These are phyloP conservation scores for Parietaria judaica DNA, from an alignment of 306 rosid genomes.

Conservation along the genomic window DNA sequence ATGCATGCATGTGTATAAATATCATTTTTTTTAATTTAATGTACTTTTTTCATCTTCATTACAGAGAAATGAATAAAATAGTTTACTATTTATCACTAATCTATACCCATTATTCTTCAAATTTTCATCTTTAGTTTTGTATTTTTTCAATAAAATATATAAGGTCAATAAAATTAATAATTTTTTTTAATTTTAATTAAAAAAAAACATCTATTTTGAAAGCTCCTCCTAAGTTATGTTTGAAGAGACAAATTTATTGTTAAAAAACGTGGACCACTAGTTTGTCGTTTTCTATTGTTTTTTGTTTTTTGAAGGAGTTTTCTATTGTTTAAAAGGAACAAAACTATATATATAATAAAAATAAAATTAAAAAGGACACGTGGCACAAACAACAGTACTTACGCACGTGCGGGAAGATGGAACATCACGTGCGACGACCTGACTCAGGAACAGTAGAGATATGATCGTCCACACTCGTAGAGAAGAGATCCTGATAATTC, in stretches of 20 bases:
- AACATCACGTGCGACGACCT: slow-evolving; percentile 11
- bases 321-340: not conserved
- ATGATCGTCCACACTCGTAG: slow-evolving; percentile 20
- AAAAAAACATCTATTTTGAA: too few species aligned
- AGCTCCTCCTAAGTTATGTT: not conserved
- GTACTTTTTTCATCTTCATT: too few species aligned
- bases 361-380: not conserved
- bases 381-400: not conserved
- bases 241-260: not conserved
- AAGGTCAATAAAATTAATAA: too few species aligned
- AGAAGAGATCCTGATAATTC: not conserved
- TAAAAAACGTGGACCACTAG: not conserved
- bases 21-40: too few species aligned
- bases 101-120: too few species aligned
- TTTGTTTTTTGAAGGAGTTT: too few species aligned
- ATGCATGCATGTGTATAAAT: too few species aligned
- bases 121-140: too few species aligned
- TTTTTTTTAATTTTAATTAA: too few species aligned
- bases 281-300: not conserved
- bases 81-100: too few species aligned
- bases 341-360: not conserved
- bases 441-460: slow-evolving; percentile 8
- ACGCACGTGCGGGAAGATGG: slow-evolving; percentile 10
- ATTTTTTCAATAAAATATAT: too few species aligned
- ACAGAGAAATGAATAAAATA: too few species aligned